Evolutionary conservation across 2,329 filamentous ascomycete genomes (phyloP).

Genomic region (Ambrosiella xylebori): DNA sequence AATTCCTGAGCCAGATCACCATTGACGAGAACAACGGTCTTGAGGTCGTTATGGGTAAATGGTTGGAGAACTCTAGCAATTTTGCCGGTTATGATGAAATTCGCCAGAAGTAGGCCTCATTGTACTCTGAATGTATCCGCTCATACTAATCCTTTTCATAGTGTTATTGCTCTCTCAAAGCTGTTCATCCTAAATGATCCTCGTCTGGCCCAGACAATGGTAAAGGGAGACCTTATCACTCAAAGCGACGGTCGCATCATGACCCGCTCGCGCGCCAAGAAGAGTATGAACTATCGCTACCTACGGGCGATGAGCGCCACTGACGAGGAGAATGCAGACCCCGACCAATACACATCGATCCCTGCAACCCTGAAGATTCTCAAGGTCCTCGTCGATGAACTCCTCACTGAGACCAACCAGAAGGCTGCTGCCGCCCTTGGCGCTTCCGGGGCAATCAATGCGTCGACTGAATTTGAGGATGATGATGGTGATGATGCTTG

Average conservation of each 20-base stretch:
- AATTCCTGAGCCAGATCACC: constrained; percentile 73
- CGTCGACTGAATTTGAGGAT: constrained; percentile 33
- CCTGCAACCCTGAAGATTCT: constrained; percentile 85
- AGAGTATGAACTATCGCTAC: constrained; percentile 36
- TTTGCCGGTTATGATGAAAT: constrained; percentile 99
- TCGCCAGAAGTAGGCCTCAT: constrained; percentile 60
- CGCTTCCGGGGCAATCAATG: constrained; percentile 42
- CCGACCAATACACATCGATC: constrained; percentile 76
- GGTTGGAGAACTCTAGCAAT: constrained; percentile 91
- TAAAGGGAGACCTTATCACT: constrained; percentile 83
- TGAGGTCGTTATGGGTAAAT: constrained; percentile 78
- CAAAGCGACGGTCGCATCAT: constrained; percentile 68
- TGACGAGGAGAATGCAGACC: constrained; percentile 34
- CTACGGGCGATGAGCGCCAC: constrained; percentile 7
- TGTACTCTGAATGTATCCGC: constrained; percentile 16
- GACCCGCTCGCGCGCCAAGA: constrained; percentile 77
- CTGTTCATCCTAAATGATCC: constrained; percentile 75
- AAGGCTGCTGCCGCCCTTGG: constrained; percentile 42
- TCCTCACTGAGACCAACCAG: constrained; percentile 62
- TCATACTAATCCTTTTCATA: constrained; percentile 22
- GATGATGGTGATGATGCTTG: constrained; percentile 54
- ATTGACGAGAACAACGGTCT: constrained; percentile 69
- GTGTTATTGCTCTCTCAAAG: constrained; percentile 82
- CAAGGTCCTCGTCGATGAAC: constrained; percentile 87
- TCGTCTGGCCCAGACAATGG: constrained; percentile 59